Evolutionary conservation across 2,329 filamentous ascomycete species (phyloP), one percentile per base, ranked within the genome.

Genomic region (Rhinocladiella mackenziei): DNA sequence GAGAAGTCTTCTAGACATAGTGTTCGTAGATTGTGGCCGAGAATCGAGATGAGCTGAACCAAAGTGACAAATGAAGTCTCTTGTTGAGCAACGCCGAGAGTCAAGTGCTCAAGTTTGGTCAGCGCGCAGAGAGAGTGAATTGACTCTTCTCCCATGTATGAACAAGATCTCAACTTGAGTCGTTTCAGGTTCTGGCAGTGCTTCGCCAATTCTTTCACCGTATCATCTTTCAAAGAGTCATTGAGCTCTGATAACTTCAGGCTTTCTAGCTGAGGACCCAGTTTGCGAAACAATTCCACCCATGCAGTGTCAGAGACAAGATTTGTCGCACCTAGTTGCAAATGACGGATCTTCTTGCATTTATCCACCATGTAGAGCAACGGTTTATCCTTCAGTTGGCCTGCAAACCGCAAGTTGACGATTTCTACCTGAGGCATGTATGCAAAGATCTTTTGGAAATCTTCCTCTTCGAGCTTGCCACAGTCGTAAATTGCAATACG

Each of bases 321-420:
- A 55, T 95, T 97, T 7, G 87, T 81, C 8, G 88, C 86, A 51
- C 92, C 83, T 0, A 97, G 74, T 51, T 88, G 85, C 31, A 97
- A 72, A 43, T 80, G 75, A 48, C 81, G 77, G n/a, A 96, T 71
- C 6, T 76, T 66, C 37, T 80, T 76, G 37, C 84, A 76, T 35
- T 86, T 84, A 43, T 81, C 80, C 14, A 86, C 71, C 58, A 96
- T 77, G 62, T 91, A 95, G 39, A 87, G 78, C 64, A 96, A 76
- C 30, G 89, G 84, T 28, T 74, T 73, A 58, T 96, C 85, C 65
- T 94, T 95, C 72, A 96, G 84, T 60, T 95, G 89, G 37, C 92
- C 86, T n/a, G 83, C 87, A 58, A 89, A 91, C 36, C 84, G 81
- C 8, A 94, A 69, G 53, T 88, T 84, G 44, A 96, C 73, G 31